These are phyloP conservation scores for Psilocybe cubensis DNA, from an alignment of 768 basidiomycete species.

Conservation along the genomic window DNA sequence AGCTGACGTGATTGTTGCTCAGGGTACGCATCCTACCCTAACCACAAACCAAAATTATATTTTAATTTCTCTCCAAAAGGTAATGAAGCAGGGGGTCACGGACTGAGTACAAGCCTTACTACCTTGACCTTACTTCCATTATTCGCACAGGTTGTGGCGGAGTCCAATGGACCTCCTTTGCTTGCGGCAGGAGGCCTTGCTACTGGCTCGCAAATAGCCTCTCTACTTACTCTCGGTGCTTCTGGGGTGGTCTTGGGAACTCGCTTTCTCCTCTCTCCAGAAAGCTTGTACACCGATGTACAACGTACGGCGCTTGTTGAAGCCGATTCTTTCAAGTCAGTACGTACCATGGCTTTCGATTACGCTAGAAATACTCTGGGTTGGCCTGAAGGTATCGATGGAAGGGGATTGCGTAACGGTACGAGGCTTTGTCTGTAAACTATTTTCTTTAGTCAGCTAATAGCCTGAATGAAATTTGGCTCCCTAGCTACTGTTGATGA, in stretches of 20 bases:
- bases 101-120: constrained; percentile 56
- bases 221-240: constrained; percentile 68
- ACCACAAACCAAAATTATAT: neutral
- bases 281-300: constrained; percentile 57
- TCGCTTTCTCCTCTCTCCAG: constrained; percentile 70
- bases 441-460: neutral
- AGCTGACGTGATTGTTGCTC: constrained; percentile 75
- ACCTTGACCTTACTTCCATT: constrained; percentile 62
- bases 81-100: constrained; percentile 83
- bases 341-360: constrained; percentile 70
- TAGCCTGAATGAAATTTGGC: constrained; percentile 8
- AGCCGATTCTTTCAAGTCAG: constrained; percentile 48
- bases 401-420: constrained; percentile 60
- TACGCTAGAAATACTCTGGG: constrained; percentile 53
- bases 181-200: constrained; percentile 79
- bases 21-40: constrained; percentile 54
- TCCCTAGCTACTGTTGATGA: constrained; percentile 58
- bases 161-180: constrained; percentile 39
- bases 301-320: constrained; percentile 57
- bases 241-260: constrained; percentile 75
- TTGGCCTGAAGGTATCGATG: constrained; percentile 67
- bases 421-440: constrained; percentile 16
- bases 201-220: constrained; percentile 65
- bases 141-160: constrained; percentile 47
- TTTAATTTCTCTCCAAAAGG: constrained; percentile 43